Conservation (phyloP, 164 flowering plant species). For the Vitis vinifera region DNA sequence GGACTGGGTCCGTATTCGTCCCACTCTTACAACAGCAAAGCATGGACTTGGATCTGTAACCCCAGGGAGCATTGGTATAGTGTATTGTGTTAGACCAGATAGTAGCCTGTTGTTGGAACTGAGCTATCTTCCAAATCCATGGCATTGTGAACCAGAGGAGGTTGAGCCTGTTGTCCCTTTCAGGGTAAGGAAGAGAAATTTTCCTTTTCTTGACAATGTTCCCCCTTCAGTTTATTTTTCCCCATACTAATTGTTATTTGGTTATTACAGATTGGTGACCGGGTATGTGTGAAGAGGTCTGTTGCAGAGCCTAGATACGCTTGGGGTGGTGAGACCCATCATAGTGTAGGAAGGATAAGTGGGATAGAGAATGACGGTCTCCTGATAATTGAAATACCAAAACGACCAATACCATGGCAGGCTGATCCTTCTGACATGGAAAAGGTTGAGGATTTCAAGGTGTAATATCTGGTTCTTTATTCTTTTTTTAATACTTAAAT, state of each 20-base stretch:
- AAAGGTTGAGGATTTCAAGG: slow-evolving; percentile 95
- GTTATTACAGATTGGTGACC: slow-evolving; percentile 73
- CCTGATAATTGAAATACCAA: slow-evolving; percentile 84
- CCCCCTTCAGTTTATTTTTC: background rate
- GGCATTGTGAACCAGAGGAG: slow-evolving; percentile 99
- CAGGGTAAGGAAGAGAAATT: slow-evolving; percentile 46
- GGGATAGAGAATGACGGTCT: slow-evolving; percentile 95
- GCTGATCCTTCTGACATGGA: slow-evolving; percentile 99
- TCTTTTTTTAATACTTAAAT: background rate
- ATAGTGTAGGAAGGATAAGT: slow-evolving; percentile 87
- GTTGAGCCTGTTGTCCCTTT: slow-evolving; percentile 95
- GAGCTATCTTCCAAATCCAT: slow-evolving; percentile 88
- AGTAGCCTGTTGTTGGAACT: slow-evolving; percentile 82
- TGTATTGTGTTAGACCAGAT: slow-evolving; percentile 93
- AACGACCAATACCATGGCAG: slow-evolving; percentile 93
- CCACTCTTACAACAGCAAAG: slow-evolving; percentile 88
- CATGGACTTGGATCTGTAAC: slow-evolving; percentile 95
- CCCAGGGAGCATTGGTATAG: slow-evolving; percentile 98
- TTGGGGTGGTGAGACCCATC: slow-evolving; percentile 99
- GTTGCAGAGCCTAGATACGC: slow-evolving; percentile 98
- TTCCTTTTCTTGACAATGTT: background rate
- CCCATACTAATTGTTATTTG: slow-evolving; percentile 4
- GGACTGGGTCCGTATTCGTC: slow-evolving; percentile 98
- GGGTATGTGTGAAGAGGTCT: slow-evolving; percentile 95
- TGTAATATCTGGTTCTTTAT: slow-evolving; percentile 18